Evolutionary conservation across 1,284 basidiomycete species (phyloP), one percentile per base, ranked within the genome.

Genomic region (Rhodotorula sp.): DNA sequence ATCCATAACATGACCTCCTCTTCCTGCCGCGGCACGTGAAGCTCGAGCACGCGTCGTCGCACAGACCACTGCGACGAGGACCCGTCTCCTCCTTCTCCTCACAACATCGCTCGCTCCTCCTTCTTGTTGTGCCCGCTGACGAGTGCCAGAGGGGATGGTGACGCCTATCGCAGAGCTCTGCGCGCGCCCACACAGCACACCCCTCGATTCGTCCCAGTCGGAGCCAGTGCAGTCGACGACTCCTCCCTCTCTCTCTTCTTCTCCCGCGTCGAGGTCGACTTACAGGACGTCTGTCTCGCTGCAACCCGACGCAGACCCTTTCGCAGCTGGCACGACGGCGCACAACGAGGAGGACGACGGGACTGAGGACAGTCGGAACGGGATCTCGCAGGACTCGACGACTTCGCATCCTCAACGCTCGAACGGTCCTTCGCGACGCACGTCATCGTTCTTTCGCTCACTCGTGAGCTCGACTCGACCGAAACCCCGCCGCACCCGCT

Each of bases 361-460:
- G 40, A 18, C 15, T 6, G 40, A 44, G 40, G 40, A 13, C 40
- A 18, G 40, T 44, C 40, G 40, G 16, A 44, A 44, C 40, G 40
- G 40, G 40, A 44, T 44, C 40, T 44, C 40, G 40, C 40, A 44
- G 11, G 40, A 44, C 40, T 44, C 40, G 40, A 44, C 40, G 40
- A n/a, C 31, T n/a, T 16, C 15, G 59, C 7, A 13, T 11, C 34
- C 24, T 22, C 60, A 7, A 26, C 60, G 26, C 57, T 26, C 54
- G 37, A 20, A 44, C 16, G 11, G 18, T n/a, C 24, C 47, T 15
- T 24, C 9, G 15, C 44, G 47, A 4, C 22, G 46, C 4, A 59
- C 30, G 20, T 60, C 66, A 9, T 63, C 54, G 48, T 28, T 65
- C 52, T 37, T 59, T 18, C 60, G 60, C 31, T 60, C 58, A 2